A percentile compares a stretch with the other conserved stretches of the same genome.
Conservation (phyloP, 2,329 filamentous ascomycete genomes). For the Penicillium sp. region DNA sequence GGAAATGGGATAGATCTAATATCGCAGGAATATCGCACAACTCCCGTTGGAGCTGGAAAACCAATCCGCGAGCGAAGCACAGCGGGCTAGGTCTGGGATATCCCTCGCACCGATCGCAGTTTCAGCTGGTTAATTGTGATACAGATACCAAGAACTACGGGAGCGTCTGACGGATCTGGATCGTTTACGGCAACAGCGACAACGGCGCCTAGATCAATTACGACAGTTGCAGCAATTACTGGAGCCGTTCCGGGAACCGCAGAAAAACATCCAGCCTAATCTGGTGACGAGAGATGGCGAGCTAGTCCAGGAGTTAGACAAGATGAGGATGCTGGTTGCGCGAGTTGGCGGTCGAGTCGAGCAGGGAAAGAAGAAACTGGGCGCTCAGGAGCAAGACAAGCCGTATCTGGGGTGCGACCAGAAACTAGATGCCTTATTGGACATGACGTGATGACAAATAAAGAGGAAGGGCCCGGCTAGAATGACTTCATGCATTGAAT, state of each 20-base stretch:
- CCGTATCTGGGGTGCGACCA: conserved; percentile 25
- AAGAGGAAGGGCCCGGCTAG: too few relatives aligned
- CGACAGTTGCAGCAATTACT: conserved; percentile 41
- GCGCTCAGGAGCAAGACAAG: too few relatives aligned
- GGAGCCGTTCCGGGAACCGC: conserved; percentile 43
- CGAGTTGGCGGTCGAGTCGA: conserved; percentile 34
- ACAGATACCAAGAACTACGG: conserved; percentile 37
- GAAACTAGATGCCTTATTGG: conserved; percentile 33
- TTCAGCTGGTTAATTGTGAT: conserved; percentile 18
- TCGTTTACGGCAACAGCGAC: conserved; percentile 38
- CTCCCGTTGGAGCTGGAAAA: conserved; percentile 32
- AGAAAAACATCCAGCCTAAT: conserved; percentile 47
- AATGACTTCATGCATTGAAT: too few relatives aligned
- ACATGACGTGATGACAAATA: conserved; percentile 27
- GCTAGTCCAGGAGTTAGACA: conserved; percentile 43
- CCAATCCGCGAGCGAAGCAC: conserved; percentile 25
- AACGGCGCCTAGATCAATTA: conserved; percentile 42
- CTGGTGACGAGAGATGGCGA: conserved; percentile 46
- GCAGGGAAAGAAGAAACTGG: conserved; percentile 23
- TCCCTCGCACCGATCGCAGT: conserved; percentile 13
- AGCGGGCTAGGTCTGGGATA: conserved; percentile 28
- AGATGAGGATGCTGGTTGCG: conserved; percentile 42
- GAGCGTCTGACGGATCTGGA: conserved; percentile 40
- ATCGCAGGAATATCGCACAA: conserved; percentile 32
- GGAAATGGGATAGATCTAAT: too few relatives aligned